phyloP scores from a whole-genome alignment of 257 asterid genomes.

The Handroanthus guayacan region DNA sequence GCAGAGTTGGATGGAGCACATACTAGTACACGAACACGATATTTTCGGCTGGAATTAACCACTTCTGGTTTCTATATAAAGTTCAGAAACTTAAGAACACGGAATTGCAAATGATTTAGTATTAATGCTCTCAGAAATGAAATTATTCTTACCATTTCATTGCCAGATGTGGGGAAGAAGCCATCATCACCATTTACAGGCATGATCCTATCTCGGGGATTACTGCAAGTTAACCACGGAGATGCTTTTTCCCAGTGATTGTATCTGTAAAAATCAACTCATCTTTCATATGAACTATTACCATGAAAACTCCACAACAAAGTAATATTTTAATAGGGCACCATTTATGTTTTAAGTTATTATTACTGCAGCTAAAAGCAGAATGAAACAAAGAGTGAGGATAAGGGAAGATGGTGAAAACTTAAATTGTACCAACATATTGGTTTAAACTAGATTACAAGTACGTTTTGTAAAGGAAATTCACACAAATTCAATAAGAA shows the following conservation, averaged over 20 bases:
- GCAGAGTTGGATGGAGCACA: conserved; percentile 99
- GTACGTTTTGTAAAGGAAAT: conserved; percentile 3
- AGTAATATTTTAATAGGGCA: not conserved
- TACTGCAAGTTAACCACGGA: conserved; percentile 81
- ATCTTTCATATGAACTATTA: conserved; percentile 7
- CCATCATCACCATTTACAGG: conserved; percentile 98
- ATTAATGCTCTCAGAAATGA: conserved; percentile 1
- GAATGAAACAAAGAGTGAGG: conserved; percentile 18
- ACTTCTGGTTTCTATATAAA: conserved; percentile 85
- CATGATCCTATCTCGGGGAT: conserved; percentile 88
- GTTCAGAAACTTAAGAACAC: conserved; percentile 35
- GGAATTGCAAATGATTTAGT: conserved; percentile 30
- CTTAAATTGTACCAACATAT: conserved; percentile 21
- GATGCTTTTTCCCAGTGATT: conserved; percentile 91
- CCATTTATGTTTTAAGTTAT: conserved; percentile 19
- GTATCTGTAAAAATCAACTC: conserved; percentile 57
- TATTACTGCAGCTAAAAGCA: conserved; percentile 21
- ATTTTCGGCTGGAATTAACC: conserved; percentile 84
- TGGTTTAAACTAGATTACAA: not conserved
- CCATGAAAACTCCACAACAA: conserved; percentile 14
- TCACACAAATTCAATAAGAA: conserved; percentile 8
- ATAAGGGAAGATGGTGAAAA: conserved; percentile 12
- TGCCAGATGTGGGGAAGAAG: conserved; percentile 92
- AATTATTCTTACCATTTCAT: conserved; percentile 69
- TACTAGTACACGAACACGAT: conserved; percentile 92